Evolutionary conservation across 495 filamentous ascomycete species (phyloP), one percentile per base, ranked within the genome.

Genomic region (Penicillium ucsense): DNA sequence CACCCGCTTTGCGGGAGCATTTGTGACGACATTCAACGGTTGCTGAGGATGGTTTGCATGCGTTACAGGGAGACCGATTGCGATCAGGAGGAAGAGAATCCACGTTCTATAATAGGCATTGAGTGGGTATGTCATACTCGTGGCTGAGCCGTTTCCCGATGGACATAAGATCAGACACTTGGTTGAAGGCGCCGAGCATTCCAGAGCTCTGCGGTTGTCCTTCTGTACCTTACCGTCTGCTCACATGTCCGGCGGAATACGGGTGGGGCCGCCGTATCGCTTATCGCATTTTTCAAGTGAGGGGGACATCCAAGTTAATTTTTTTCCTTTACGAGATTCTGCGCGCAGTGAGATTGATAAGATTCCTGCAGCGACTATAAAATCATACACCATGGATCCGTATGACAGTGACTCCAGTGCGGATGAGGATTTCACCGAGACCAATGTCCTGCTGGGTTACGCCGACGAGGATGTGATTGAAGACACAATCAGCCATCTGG

Each of bases 391-490:
- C 49, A 96, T 96, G 91, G 80, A 83, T 43, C 70, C 78, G 11
- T 88, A 94, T 60, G 86, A 92, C 54, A 91, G 85, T 60, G 91
- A 96, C 59, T 75, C 74, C 10, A 75, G 74, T 41, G 53, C 75
- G 31, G 87, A 82, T 30, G 77, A 78, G 34, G 73, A 83, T 50
- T 88, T 83, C 59, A 88, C 82, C 7, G 87, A 90, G 60, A 99
- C 92, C 11, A 85, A 82, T 53, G 88, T 95, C 5, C 79, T 96
- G 2, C 80, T 99, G 27, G 92, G 92, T 11, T 97, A 94, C 62
- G 84, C 90, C 5, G 87, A 88, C 1, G 81, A 80, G 53, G 86
- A 92, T 52, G 63, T 88, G 5, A 82, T 85, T 33, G 86, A 88
- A 30, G 90, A 99, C 59, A 72, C 74, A n/a, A 82, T 92, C 55